Evolutionary conservation across 2,329 filamentous ascomycete species (phyloP), one percentile per base, ranked within the genome.

Genomic region (Blumeria graminis): DNA sequence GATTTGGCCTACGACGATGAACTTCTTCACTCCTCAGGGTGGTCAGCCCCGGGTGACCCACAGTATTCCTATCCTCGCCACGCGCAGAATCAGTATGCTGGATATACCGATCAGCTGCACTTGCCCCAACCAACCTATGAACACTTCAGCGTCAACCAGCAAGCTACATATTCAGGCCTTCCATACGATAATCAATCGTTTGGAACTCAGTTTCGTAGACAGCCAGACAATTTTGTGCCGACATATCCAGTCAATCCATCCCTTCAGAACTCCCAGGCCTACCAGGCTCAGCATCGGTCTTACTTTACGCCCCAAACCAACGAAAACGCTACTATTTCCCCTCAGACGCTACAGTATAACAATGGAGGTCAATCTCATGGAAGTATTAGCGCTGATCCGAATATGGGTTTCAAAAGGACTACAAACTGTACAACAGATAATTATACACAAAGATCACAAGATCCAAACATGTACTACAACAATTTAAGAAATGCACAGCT

Each of bases 261-360:
- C 56, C 32, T 67, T 6, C 60, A 63, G 45, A 58, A 45, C 32
- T 55, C 63, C 5, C 28, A 34, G 16, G 38, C 1, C 28, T 66
- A 63, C 45, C 61, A 61, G 55, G 53, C 56, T 18, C 59, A 60
- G 28, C 60, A 62, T 18, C 60, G 45, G 50, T 57, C 64, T 41
- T 67, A 65, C 59, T 64, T 63, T 57, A 58, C 59, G 9, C 58
- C 60, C 9, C 58, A 55, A 16, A 51, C 53, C 14, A 35, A 53
- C 6, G 59, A 61, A 5, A 60, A 59, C 50, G 45, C 60, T n/a
- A 65, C 64, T 10, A 62, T 65, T 14, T 56, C 64, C 36, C 63
- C 64, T n/a, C 62, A 64, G 43, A 62, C 58, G 55, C 62, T 66
- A 38, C 64, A 66, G 45, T 66, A 65, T 55, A 58, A 39, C 28